Percentiles rank a stretch among this genome's conserved stretches.
phyloP scores from a whole-genome alignment of 805 yeast species.

The Yarrowia sp. region DNA sequence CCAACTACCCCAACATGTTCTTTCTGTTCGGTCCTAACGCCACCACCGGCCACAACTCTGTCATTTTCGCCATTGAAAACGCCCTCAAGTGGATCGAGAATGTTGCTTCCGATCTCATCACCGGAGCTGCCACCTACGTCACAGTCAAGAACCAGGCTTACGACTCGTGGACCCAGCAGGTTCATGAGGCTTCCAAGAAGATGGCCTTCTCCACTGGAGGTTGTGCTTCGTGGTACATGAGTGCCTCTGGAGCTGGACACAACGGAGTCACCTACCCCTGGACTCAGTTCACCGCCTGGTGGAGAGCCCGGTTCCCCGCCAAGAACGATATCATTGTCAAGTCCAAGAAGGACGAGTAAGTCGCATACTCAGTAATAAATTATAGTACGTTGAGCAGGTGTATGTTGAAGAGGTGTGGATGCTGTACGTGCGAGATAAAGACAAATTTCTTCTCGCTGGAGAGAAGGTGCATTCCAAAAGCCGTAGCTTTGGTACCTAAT shows the following conservation, averaged over 20 bases:
- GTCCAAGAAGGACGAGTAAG: conserved; percentile 16
- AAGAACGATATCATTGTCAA: conserved; percentile 10
- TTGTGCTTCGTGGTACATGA: conserved; percentile 42
- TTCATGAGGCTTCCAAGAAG: conserved; percentile 39
- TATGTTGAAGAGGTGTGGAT: too few species aligned
- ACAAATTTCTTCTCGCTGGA: too few species aligned
- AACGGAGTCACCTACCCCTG: conserved; percentile 42
- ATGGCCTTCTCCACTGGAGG: conserved; percentile 42
- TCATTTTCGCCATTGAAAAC: conserved; percentile 42
- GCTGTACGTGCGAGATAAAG: too few species aligned
- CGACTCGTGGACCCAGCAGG: conserved; percentile 38
- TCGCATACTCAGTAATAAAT: not conserved
- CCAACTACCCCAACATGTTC: conserved; percentile 42
- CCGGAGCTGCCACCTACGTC: conserved; percentile 37
- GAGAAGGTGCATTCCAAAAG: too few species aligned
- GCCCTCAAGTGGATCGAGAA: conserved; percentile 40
- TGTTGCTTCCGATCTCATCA: conserved; percentile 35
- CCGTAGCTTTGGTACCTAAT: too few species aligned
- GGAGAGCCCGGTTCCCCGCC: conserved; percentile 38
- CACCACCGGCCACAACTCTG: conserved; percentile 43
- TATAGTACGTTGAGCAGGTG: not conserved
- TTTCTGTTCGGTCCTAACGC: conserved; percentile 42
- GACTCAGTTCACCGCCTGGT: conserved; percentile 42
- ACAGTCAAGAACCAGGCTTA: conserved; percentile 41
- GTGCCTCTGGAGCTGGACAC: conserved; percentile 37